phyloP scores from a whole-genome alignment of 148 eudicot genomes.

The Nepenthes mirabilis region DNA sequence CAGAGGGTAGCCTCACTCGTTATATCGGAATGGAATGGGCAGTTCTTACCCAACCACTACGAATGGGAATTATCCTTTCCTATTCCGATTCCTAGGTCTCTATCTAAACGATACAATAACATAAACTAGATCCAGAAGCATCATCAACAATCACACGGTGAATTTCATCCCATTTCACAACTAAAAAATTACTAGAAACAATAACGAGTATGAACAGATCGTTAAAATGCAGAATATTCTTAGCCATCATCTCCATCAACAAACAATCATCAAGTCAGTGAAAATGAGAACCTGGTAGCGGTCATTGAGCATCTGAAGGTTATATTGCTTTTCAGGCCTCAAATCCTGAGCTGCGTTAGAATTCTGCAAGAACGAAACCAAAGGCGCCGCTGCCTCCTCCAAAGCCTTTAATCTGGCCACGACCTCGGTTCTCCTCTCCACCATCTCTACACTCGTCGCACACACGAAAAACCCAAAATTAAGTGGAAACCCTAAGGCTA shows the following conservation, averaged over 20 bases:
- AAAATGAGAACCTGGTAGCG: conserved; percentile 54
- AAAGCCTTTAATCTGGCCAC: conserved; percentile 78
- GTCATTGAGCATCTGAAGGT: conserved; percentile 83
- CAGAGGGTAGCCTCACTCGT: too few relatives aligned
- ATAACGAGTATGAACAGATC: background rate
- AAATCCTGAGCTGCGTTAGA: conserved; percentile 77
- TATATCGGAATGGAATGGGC: too few relatives aligned
- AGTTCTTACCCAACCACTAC: too few relatives aligned
- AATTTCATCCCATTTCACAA: too few relatives aligned
- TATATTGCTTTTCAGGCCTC: conserved; percentile 78
- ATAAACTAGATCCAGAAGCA: too few relatives aligned
- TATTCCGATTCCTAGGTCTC: too few relatives aligned
- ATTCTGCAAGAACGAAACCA: conserved; percentile 70
- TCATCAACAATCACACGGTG: too few relatives aligned
- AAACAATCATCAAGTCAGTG: background rate
- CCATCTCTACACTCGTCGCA: conserved; percentile 48
- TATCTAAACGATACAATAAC: too few relatives aligned
- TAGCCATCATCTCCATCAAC: too few relatives aligned
- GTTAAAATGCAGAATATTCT: background rate
- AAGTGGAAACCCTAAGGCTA: background rate
- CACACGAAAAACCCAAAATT: conserved; percentile 3
- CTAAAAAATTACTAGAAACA: background rate
- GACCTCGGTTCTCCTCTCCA: conserved; percentile 87
- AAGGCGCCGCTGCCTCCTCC: conserved; percentile 82
- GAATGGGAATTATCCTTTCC: too few relatives aligned